Evolutionary conservation across 129 eudicot species (phyloP), one percentile per base, ranked within the genome.

Genomic region (Flaveria sonorensis): DNA sequence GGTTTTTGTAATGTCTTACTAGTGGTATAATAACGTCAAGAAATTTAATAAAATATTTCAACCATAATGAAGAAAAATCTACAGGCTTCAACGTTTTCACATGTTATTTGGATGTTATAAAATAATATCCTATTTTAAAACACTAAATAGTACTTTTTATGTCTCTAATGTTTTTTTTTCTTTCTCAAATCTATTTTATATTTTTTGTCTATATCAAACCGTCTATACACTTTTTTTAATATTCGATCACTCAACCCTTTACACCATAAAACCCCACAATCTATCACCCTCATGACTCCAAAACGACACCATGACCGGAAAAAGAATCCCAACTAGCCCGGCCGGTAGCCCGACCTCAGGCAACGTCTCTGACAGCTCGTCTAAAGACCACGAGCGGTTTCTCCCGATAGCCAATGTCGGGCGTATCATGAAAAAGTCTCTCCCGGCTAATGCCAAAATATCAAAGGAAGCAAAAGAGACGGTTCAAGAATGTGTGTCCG

Each of bases 381-480:
- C 74, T 2, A 81, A 81, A 50, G 83, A 81, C 71, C 94, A 82
- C 68, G 95, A 89, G 8, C 85, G 89, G 8, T 77, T 73, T 65
- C 86, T 87, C 13, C 95, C 95, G 3, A 89, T 89, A 24, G 95
- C 95, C 32, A 89, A 89, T 59, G 87, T 89, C 0, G 87, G 91
- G 63, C 84, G 95, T 57, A 89, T 89, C 80, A 89, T 89, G 95
- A 89, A 89, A 82, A 86, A 87, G 73, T 79, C 95, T 2, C 84
- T 89, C 14, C 95, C 95, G 6, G 76, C 89, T 19, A 89, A 89
- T 57, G 91, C 91, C 8, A 89, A 89, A 57, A 87, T 89, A 66
- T 87, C 95, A 4, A 89, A 89, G 81, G 95, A 89, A 67, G 91
- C 95, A 23, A 89, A 89, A 23, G 95, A 89, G 69, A 87, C 86